Evolutionary conservation across 306 rosid genomes (phyloP).

Genomic region (Quercus engelmannii): DNA sequence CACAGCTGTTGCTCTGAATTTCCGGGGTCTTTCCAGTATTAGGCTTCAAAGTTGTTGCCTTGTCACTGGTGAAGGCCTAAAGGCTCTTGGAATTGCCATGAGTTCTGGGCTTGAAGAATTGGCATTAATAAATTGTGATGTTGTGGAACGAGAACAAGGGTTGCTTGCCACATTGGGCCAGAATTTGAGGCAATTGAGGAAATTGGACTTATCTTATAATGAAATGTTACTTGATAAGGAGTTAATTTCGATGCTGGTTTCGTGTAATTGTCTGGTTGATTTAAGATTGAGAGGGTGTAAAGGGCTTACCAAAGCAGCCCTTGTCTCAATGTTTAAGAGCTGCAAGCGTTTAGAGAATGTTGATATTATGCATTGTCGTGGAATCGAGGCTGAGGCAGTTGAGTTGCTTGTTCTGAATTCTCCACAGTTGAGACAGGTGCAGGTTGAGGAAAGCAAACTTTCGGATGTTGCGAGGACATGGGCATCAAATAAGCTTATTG

Average conservation of each 20-base stretch:
- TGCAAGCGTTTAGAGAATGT: slow-evolving; percentile 61
- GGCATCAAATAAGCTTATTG: slow-evolving; percentile 52
- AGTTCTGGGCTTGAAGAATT: slow-evolving; percentile 60
- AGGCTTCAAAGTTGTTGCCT: slow-evolving; percentile 85
- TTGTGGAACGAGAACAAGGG: slow-evolving; percentile 79
- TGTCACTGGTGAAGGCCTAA: slow-evolving; percentile 74
- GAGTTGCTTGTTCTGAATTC: slow-evolving; percentile 49
- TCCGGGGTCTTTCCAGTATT: slow-evolving; percentile 41
- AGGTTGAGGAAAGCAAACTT: slow-evolving; percentile 66
- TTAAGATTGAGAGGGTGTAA: slow-evolving; percentile 76
- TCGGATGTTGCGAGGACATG: slow-evolving; percentile 49
- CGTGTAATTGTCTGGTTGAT: slow-evolving; percentile 55
- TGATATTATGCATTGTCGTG: slow-evolving; percentile 58
- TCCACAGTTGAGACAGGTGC: slow-evolving; percentile 46
- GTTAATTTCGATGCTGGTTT: slow-evolving; percentile 59
- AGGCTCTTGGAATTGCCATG: slow-evolving; percentile 43
- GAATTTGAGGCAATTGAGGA: slow-evolving; percentile 58
- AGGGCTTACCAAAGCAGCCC: slow-evolving; percentile 38
- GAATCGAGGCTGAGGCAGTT: slow-evolving; percentile 48
- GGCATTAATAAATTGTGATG: slow-evolving; percentile 77
- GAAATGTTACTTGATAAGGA: slow-evolving; percentile 78
- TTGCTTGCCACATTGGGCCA: slow-evolving; percentile 81
- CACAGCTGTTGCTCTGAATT: slow-evolving; percentile 39
- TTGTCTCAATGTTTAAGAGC: slow-evolving; percentile 44
- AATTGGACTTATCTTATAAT: slow-evolving; percentile 71